Base-by-base conservation (phyloP, 371 early-diverging fungal genomes). In the Coemansia sp. region DNA sequence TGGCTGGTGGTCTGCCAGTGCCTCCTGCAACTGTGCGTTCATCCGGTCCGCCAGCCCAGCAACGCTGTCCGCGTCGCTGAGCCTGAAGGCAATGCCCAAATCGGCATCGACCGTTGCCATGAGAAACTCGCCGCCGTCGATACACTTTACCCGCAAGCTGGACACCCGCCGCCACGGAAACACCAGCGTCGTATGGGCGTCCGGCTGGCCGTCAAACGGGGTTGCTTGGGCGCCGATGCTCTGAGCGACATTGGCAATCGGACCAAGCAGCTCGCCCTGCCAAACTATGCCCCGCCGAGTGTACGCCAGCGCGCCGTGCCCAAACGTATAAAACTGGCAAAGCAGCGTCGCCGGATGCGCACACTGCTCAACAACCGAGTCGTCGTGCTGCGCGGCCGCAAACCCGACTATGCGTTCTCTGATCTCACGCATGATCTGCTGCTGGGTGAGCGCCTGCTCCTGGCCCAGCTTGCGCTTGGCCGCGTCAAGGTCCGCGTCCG, bases 251-350 rank as follows among this genome's bases (percentile, higher is more conserved):
- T 66, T 56, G 11, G 70, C 59, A 5, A 75, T 47, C 5, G 61
- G 56, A 14, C 71, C 70, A 5, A 75, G 59, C 12, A 66, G 30
- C 0, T 52, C 36, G 7, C 76, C 76, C 11, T 20, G 45, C 76
- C 76, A 75, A 2, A 51, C 11, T 2, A 75, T 39, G 3, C 66
- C 69, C 26, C 26, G 41, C 5, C 33, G 30, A 7, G 45, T n/a
- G 30, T 59, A 56, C 14, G 59, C 33, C 8, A 65, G 60, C 7
- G 14, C 10, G 14, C 76, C 76, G 31, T 66, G 58, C 14, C 76
- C 76, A 38, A 69, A 41, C 2, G 76, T 75, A 40, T 70, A 52
- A 42, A 75, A 70, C 63, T 75, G 76, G 30, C 68, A 60, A 11
- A 72, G 63, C 52, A 69, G 30, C 1, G 70, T 58, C 3, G 55